A percentile compares a stretch with the other conserved stretches of the same genome.
phyloP scores from a whole-genome alignment of 1,284 basidiomycete genomes.

The Boletus semigastroideus region DNA sequence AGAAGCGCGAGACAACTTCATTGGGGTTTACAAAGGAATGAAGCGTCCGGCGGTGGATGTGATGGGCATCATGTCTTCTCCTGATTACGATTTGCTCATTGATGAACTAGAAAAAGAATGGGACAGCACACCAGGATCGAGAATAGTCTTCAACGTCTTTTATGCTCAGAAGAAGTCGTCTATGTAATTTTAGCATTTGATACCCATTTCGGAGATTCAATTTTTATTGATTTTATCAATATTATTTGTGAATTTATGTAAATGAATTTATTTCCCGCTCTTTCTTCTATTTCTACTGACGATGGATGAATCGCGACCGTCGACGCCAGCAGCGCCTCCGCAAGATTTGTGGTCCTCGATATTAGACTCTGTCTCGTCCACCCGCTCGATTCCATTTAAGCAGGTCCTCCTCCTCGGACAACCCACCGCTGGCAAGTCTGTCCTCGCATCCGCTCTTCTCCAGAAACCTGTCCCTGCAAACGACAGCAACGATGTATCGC shows the following conservation, averaged over 20 bases:
- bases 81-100: too few species aligned
- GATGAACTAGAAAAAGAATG: too few species aligned
- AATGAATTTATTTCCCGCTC: not conserved
- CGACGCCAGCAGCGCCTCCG: constrained; percentile 66
- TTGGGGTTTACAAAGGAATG: too few species aligned
- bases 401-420: constrained; percentile 82
- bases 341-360: constrained; percentile 91
- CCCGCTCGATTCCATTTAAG: constrained; percentile 82
- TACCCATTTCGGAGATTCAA: constrained; percentile 35
- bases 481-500: constrained; percentile 54
- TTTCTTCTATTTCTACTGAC: too few species aligned
- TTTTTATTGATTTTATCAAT: too few species aligned
- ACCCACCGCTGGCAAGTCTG: constrained; percentile 75
- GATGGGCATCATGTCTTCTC: too few species aligned
- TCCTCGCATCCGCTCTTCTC: constrained; percentile 67
- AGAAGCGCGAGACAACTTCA: too few species aligned
- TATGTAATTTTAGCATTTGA: too few species aligned
- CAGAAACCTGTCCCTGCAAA: constrained; percentile 54
- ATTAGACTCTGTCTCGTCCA: constrained; percentile 82
- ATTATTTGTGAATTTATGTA: not conserved
- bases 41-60: too few species aligned
- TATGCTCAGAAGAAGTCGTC: too few species aligned
- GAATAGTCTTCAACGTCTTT: too few species aligned
- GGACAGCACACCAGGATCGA: too few species aligned
- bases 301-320: constrained; percentile 54